A percentile compares a stretch with the other conserved stretches of the same genome.
phyloP scores from a whole-genome alignment of 805 yeast species.

The Lachancea cidri region DNA sequence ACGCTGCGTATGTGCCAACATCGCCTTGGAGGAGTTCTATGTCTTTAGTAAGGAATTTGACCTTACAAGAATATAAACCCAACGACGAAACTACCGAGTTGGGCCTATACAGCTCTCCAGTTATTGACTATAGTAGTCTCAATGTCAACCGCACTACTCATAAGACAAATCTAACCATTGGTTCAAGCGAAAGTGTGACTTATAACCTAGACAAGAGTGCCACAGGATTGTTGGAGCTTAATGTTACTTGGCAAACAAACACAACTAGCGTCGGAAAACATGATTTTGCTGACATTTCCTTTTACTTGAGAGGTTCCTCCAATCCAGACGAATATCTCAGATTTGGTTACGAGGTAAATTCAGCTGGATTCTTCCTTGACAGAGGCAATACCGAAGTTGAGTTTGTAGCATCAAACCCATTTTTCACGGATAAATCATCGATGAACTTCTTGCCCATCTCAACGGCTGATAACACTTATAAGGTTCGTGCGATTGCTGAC shows the following conservation, averaged over 20 bases:
- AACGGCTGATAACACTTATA: slow-evolving; percentile 13
- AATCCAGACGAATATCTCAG: slow-evolving; percentile 18
- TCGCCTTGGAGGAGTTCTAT: slow-evolving; percentile 34
- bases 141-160: slow-evolving; percentile 5
- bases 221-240: slow-evolving; percentile 25
- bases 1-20: slow-evolving; percentile 35
- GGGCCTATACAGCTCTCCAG: slow-evolving; percentile 24
- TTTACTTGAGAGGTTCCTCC: slow-evolving; percentile 16
- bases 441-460: slow-evolving; percentile 21
- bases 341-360: slow-evolving; percentile 25
- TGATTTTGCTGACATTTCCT: slow-evolving; percentile 15
- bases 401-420: slow-evolving; percentile 23
- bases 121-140: slow-evolving; percentile 12
- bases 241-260: slow-evolving; percentile 20
- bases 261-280: slow-evolving; percentile 4
- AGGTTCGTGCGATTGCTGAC: slow-evolving; percentile 30
- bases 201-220: slow-evolving; percentile 9
- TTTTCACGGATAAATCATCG: slow-evolving; percentile 26
- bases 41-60: slow-evolving; percentile 32
- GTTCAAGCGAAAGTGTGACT: slow-evolving; percentile 1
- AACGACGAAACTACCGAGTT: slow-evolving; percentile 24
- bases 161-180: slow-evolving; percentile 5
- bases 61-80: slow-evolving; percentile 22
- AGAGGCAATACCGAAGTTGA: slow-evolving; percentile 21
- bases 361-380: slow-evolving; percentile 25